phyloP scores from a whole-genome alignment of 805 yeast species.

The Suhomyces pyralidae region DNA sequence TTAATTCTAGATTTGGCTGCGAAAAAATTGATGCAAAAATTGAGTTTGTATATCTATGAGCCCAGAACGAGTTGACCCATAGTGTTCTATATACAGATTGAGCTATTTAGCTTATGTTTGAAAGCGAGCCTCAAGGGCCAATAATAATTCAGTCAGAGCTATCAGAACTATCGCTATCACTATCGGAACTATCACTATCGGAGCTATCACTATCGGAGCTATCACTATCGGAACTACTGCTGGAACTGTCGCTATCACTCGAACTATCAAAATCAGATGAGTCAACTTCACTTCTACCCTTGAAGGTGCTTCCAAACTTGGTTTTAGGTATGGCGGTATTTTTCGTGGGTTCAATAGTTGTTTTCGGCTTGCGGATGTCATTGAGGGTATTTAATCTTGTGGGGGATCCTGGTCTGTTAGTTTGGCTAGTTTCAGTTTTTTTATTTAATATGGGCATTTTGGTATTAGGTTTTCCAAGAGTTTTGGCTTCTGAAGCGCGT shows the following conservation, averaged over 20 bases:
- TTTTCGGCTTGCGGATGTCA: not conserved
- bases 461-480: not conserved
- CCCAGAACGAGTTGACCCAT: no score
- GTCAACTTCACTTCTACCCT: not conserved
- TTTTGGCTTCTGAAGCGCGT: not conserved
- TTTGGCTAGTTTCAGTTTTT: not conserved
- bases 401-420: not conserved
- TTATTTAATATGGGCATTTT: not conserved
- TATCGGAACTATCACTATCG: not conserved
- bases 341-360: not conserved
- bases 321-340: not conserved
- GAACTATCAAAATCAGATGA: slow-evolving; percentile 2
- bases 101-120: no score
- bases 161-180: not conserved
- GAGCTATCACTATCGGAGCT: not conserved
- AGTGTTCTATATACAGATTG: no score
- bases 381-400: not conserved
- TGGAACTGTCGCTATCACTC: not conserved
- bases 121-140: no score
- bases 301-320: not conserved
- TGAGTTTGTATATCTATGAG: no score
- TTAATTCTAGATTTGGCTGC: no score
- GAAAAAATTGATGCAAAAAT: not conserved
- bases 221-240: not conserved
- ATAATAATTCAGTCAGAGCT: no score